These are phyloP conservation scores for Mortierella sp. DNA, from an alignment of 371 early-diverging fungal genomes.

Conservation along the genomic window DNA sequence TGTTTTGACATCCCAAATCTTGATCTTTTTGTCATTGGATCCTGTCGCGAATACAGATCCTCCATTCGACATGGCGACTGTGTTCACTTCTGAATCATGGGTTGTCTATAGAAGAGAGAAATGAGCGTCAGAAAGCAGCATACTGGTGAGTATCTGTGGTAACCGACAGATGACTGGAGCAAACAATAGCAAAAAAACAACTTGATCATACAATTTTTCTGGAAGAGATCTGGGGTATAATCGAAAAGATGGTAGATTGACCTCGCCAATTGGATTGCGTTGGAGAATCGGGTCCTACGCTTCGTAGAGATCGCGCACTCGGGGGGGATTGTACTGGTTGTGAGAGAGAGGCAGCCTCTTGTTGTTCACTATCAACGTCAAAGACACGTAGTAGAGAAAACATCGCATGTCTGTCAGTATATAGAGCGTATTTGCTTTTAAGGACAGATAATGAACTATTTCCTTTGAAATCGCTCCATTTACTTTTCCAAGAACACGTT, in stretches of 20 bases:
- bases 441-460: neutral
- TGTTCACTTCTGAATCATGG: slow-evolving; percentile 87
- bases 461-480: slow-evolving; percentile 1
- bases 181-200: neutral
- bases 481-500: slow-evolving; percentile 87
- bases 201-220: slow-evolving; percentile 39
- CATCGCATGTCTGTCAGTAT: neutral
- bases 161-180: no score
- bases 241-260: slow-evolving; percentile 49
- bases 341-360: slow-evolving; percentile 20
- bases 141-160: no score
- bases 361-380: slow-evolving; percentile 29
- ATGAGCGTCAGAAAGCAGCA: neutral
- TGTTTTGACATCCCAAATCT: slow-evolving; percentile 84
- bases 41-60: slow-evolving; percentile 90
- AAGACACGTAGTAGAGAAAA: neutral
- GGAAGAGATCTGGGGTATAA: slow-evolving; percentile 43
- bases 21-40: slow-evolving; percentile 88
- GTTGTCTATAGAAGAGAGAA: slow-evolving; percentile 57
- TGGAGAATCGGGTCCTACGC: slow-evolving; percentile 50
- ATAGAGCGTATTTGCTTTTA: neutral
- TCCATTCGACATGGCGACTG: slow-evolving; percentile 80
- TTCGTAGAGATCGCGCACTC: slow-evolving; percentile 43
- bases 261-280: slow-evolving; percentile 48
- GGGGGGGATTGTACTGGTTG: slow-evolving; percentile 38